Conservation (phyloP, 345 rosid genomes). For the Balakata baccata region DNA sequence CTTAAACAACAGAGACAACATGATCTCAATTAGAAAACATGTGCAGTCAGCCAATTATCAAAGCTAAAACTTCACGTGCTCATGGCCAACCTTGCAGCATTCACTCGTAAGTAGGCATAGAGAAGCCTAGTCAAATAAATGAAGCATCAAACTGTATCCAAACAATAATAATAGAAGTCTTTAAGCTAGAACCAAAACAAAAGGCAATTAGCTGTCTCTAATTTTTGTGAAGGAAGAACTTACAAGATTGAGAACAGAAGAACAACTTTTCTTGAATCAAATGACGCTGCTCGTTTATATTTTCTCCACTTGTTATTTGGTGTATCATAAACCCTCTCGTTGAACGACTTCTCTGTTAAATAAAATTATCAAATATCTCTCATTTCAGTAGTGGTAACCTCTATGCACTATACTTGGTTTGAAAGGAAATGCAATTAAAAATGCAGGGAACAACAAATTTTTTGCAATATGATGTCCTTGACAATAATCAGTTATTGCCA, state of each 20-base stretch:
- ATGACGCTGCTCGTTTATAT: constrained; percentile 76
- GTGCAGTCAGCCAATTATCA: background rate
- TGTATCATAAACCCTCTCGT: constrained; percentile 59
- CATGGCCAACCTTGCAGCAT: background rate
- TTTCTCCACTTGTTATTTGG: constrained; percentile 87
- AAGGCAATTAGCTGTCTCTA: background rate
- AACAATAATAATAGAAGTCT: background rate
- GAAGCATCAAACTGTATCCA: too few species aligned
- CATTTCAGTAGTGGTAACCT: constrained; percentile 7
- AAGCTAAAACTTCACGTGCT: background rate
- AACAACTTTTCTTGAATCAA: constrained; percentile 85
- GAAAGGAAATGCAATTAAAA: background rate
- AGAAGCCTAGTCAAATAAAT: background rate
- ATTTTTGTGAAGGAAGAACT: constrained; percentile 32
- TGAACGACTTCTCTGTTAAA: constrained; percentile 53
- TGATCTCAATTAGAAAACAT: background rate
- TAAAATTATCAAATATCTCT: background rate
- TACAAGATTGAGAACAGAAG: constrained; percentile 82
- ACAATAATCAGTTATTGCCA: background rate
- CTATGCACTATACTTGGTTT: too few species aligned
- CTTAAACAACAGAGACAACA: background rate
- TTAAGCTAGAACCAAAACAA: background rate
- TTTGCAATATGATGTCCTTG: background rate
- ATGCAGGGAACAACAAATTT: background rate
- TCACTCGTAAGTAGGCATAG: background rate